Base-by-base conservation (phyloP, 2,329 filamentous ascomycete genomes). In the Westerdykella sp. region DNA sequence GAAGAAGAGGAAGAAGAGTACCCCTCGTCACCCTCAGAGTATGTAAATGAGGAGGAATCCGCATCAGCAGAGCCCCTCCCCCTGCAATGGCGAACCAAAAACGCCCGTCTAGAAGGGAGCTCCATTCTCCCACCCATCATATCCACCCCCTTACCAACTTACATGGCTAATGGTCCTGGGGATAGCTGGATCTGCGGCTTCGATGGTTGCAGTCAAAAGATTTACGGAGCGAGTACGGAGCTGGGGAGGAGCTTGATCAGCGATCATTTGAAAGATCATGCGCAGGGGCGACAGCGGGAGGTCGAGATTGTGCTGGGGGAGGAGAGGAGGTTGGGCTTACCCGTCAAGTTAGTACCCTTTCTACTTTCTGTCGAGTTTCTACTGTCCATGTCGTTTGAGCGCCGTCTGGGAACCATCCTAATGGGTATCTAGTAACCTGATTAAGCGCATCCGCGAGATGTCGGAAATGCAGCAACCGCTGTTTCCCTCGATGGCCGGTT, bases 131-230 rank as follows among this genome's bases (percentile, higher is more conserved):
- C 56, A 7, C 47, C 56, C 3, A 43, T 66, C 1, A 45, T 66
- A 22, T 59, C 61, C 1, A 63, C 60, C 5, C 58, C 63, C 0
- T 46, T 66, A 7, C 63, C 65, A 11, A 61, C 62, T 6, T 63
- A 61, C 44, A 49, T 57, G 32, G 41, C 68, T 2, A 67, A 73
- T 28, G 81, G 78, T 0, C 77, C 79, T 0, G 73, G 80, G 45
- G 77, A 82, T 41, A 80, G 79, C 0, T 88, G 84, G 83, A 70
- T 69, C 1, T 88, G 84, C 55, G 75, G 76, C 4, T 73, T 83
- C 47, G 77, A 80, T 10, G 80, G 76, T 18, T 88, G 84, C 55
- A 68, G 68, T 31, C 81, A 81, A 52, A 73, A 81, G 34, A 79
- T 87, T 10, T 81, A 81, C 47, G 75, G 74, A 2, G 79, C 79